Base-by-base conservation (phyloP, 257 asterid genomes). In the Leptodermis oblonga region DNA sequence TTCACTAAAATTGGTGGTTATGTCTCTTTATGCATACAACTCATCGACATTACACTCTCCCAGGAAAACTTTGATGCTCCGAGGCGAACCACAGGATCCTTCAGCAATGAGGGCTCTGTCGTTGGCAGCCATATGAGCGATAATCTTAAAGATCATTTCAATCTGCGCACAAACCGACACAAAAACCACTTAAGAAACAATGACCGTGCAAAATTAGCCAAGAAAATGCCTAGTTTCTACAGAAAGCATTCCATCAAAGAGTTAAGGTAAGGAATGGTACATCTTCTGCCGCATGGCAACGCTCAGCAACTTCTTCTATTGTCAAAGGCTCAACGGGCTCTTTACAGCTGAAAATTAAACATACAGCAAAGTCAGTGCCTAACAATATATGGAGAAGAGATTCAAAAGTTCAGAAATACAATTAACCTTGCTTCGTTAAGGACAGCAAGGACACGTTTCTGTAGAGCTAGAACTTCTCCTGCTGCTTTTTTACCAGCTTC, bases 401-500 rank as follows among this genome's bases (percentile, higher is more conserved):
- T 51, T 36, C 64, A 37, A 4, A 18, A 7, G n/a, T 62, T 61
- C 15, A 22, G 28, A 9, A 23, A 22, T 5, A 7, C 7, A 52
- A 18, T 56, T 14, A n/a, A 94, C 99, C 98, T 94, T 71, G 99
- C 99, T 72, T 91, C 86, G 64, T 92, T 94, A 68, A 94, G 93
- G 73, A 94, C 98, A 2, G 85, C 73, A 74, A 94, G 98, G 67
- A 94, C 96, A 12, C 99, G 98, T 79, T 94, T 94, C 83, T 94
- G 99, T 67, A 94, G 97, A 60, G 98, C 99, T 78, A 94, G 79
- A 79, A 94, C 83, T 84, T 94, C 99, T 74, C 97, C 98, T 6
- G 98, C 99, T 14, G 98, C 99, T 72, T 88, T 91, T 82, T 94
- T 94, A 39, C 99, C 99, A 67, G 99, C 98, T 83, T 94, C 98